A percentile compares a stretch with the other conserved stretches of the same genome.
These are phyloP conservation scores for Mycena sanguinolenta DNA, from an alignment of 768 basidiomycete genomes.

Conservation along the genomic window DNA sequence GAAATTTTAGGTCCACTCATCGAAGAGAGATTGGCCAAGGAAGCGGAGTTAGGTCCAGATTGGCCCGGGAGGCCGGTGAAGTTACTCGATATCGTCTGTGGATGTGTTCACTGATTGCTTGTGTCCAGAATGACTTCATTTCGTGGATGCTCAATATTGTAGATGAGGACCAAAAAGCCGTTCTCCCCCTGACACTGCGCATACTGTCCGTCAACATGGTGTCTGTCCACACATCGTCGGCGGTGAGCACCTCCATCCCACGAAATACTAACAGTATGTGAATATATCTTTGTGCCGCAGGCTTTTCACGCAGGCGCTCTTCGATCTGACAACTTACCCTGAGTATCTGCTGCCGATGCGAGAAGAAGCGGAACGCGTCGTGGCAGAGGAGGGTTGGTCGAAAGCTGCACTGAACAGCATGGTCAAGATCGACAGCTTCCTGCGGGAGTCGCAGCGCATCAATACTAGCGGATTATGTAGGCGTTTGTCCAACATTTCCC, in stretches of 20 bases:
- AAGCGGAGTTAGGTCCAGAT: constrained; percentile 21
- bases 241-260: constrained; percentile 46
- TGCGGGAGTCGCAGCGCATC: constrained; percentile 56
- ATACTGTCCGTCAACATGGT: constrained; percentile 51
- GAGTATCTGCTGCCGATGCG: constrained; percentile 53
- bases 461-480: constrained; percentile 38
- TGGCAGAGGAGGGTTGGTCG: constrained; percentile 63
- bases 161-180: constrained; percentile 26
- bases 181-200: constrained; percentile 32
- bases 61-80: constrained; percentile 26
- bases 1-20: constrained; percentile 7
- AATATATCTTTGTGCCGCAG: constrained; percentile 32
- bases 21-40: constrained; percentile 20
- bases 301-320: constrained; percentile 53
- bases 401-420: constrained; percentile 56
- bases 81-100: background rate
- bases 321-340: constrained; percentile 49
- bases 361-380: constrained; percentile 66
- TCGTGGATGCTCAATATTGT: constrained; percentile 48
- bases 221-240: constrained; percentile 48
- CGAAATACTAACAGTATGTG: background rate
- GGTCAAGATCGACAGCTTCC: constrained; percentile 60
- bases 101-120: no score
- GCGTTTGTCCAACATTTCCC: background rate
- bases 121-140: constrained; percentile 45